Base-by-base conservation (phyloP, 106 monocot species). In the Triglochin maritima region DNA sequence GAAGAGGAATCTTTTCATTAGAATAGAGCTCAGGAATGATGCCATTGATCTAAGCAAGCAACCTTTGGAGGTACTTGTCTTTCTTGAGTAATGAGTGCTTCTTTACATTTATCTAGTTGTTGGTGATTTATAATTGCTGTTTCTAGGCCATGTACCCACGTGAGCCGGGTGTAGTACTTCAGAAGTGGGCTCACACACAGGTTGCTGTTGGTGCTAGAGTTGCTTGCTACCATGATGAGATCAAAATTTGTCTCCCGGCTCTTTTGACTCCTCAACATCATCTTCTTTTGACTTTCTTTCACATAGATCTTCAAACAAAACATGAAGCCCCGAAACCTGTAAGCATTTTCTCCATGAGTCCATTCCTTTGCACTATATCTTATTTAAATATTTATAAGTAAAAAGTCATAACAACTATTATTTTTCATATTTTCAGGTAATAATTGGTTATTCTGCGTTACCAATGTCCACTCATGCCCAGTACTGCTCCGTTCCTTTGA, bases 301-400 rank as follows among this genome's bases (percentile, higher is more conserved):
- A 98, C 78, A 71, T 98, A 59, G 96, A 98, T 67, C 88, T 98
- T 66, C 96, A 92, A 86, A 82, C 80, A 69, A 98, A 92, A 74
- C 86, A 81, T 55, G 96, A 98, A 82, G 86, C 96, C 68, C 96
- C 96, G 17, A 98, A 98, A 79, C 92, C 96, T 72, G 96, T 98
- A 80, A 71, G 83, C 49, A 14, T 64, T 63, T 13, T 59, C n/a
- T n/a, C 14, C 12, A 17, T 15, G 16, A 59, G 6, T 59, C 59
- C 10, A 14, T 14, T 59, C 59, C 29, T 29, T 29, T 29, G 1
- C 29, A 29, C 29, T 29, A 29, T 29, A 1, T 29, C 0, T 29
- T 29, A 29, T 29, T 29, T 29, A 29, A 29, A 29, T 29, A 29
- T 13, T 8, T 52, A 3, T 54, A 47, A 53, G 41, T n/a, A 8